Base-by-base conservation (phyloP, 2,329 filamentous ascomycete species). In the Boeremia exigua region DNA sequence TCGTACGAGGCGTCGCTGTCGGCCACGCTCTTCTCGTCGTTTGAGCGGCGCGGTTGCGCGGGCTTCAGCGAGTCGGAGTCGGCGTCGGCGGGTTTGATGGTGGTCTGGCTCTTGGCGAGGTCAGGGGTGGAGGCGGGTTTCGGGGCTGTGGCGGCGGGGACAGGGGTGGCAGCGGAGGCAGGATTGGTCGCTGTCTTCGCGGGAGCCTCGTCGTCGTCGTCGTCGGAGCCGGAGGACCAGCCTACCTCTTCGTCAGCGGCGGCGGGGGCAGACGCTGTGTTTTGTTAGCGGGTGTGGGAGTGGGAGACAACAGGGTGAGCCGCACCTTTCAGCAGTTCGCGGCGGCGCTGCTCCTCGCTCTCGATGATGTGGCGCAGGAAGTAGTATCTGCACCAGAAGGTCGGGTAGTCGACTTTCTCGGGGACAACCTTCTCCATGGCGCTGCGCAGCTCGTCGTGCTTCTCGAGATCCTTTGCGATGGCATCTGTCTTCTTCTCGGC, bases 401-500 rank as follows among this genome's bases (percentile, higher is more conserved):
- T 85, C 48, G 81, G 84, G 70, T 99, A 99, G 30, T 93, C 84
- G n/a, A 97, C 91, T 65, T 86, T 85, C 75, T 93, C 92, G 1
- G 95, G 95, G n/a, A 99, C 95, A 51, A 96, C 80, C 79, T 89
- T 92, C 83, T 97, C 95, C 94, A 99, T 98, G 0, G 92, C 92
- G 25, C 83, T 78, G 65, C 93, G 83, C 66, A 99, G 79, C 76
- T 98, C 94, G 9, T 88, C 86, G 70, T 96, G 96, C 72, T 89
- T 91, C 63, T 93, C 88, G 63, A 99, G 75, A 75, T 99, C 92
- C 57, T 80, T 81, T 43, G 88, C 86, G 64, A 99, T 96, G 48
- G 88, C 88, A 15, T 88, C 88, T 2, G 95, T 98, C 83, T 93
- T 94, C 70, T 84, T 84, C 48, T 94, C 92, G 12, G 90, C 86